phyloP scores from a whole-genome alignment of 495 filamentous ascomycete genomes.

The Haplographium delicatum region DNA sequence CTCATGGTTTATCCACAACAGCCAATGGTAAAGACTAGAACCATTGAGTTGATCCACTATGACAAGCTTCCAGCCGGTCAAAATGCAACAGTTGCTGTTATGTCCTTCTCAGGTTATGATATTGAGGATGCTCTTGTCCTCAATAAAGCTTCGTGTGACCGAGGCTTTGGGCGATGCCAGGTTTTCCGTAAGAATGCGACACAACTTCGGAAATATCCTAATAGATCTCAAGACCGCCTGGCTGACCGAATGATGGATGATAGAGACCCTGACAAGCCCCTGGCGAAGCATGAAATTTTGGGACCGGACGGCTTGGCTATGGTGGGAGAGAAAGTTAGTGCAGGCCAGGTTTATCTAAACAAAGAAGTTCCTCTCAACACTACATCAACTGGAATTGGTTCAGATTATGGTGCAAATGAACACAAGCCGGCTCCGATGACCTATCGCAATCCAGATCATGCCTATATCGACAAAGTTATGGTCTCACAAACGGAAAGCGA shows the following conservation, averaged over 20 bases:
- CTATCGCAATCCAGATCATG: constrained; percentile 78
- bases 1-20: constrained; percentile 97
- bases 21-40: constrained; percentile 93
- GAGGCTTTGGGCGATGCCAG: constrained; percentile 93
- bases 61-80: constrained; percentile 96
- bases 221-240: constrained; percentile 70
- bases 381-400: constrained; percentile 54
- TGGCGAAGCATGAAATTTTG: constrained; percentile 64
- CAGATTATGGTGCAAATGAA: constrained; percentile 55
- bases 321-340: constrained; percentile 68
- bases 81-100: constrained; percentile 94
- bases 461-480: constrained; percentile 93
- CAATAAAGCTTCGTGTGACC: constrained; percentile 90
- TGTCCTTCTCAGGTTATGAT: constrained; percentile 99
- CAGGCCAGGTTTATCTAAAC: constrained; percentile 80
- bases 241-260: constrained; percentile 50
- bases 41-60: constrained; percentile 95
- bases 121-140: constrained; percentile 97
- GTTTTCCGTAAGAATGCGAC: constrained; percentile 86
- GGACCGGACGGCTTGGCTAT: constrained; percentile 77
- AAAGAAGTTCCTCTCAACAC: constrained; percentile 77
- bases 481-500: constrained; percentile 80
- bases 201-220: constrained; percentile 73
- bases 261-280: constrained; percentile 44
- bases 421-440: constrained; percentile 65